Conservation (phyloP, 2,329 filamentous ascomycete species). For the Polytolypa hystricis region DNA sequence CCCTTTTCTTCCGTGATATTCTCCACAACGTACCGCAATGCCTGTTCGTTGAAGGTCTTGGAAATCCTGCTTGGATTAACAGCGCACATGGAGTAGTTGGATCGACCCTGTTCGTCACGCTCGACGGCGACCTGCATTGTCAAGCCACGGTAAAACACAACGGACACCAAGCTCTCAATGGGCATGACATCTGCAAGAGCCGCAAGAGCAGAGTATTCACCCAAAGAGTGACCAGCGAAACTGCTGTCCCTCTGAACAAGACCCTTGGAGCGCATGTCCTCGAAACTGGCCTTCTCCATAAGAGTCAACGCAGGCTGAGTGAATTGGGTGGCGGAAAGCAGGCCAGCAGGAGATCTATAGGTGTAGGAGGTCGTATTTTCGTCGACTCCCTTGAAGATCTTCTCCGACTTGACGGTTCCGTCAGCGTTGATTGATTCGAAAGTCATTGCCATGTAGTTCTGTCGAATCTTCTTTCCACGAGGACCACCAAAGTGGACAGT, state of each 20-base stretch:
- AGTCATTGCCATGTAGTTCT: constrained; percentile 99
- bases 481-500: constrained; percentile 97
- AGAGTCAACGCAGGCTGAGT: constrained; percentile 93
- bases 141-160: constrained; percentile 96
- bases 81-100: constrained; percentile 98
- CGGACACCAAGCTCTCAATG: constrained; percentile 96
- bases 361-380: constrained; percentile 93
- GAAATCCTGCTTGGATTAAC: constrained; percentile 97
- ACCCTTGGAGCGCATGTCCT: constrained; percentile 97
- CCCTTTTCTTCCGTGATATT: constrained; percentile 87
- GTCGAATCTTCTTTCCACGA: constrained; percentile 89
- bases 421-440: constrained; percentile 95
- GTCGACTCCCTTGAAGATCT: constrained; percentile 96
- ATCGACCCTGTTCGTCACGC: constrained; percentile 81
- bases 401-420: constrained; percentile 91
- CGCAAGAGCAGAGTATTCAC: constrained; percentile 94
- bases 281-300: constrained; percentile 99
- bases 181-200: constrained; percentile 97
- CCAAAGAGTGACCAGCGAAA: constrained; percentile 94
- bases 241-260: constrained; percentile 92
- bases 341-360: constrained; percentile 85
- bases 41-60: constrained; percentile 97
- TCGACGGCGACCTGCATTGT: constrained; percentile 99
- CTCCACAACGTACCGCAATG: constrained; percentile 90
- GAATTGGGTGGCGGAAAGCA: constrained; percentile 95